Percentiles rank a stretch among this genome's conserved stretches.
Evolutionary conservation across 2,329 filamentous ascomycete species (phyloP).

Genomic region (Xylogone sp.): DNA sequence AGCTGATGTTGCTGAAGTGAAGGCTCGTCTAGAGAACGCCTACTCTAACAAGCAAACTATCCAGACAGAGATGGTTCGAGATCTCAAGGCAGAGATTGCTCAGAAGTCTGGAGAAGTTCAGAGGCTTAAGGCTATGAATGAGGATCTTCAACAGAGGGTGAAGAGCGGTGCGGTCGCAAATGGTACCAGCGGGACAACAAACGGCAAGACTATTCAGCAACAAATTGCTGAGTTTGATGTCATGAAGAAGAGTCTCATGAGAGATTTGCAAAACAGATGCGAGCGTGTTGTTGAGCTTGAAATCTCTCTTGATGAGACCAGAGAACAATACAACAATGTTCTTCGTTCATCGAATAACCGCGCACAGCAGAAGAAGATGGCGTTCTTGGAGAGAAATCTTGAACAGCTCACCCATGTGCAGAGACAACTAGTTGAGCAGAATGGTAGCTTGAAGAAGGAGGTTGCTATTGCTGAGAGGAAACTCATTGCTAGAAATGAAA

Average conservation of each 20-base stretch:
- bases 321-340: conserved; percentile 99
- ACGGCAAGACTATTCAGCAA: conserved; percentile 91
- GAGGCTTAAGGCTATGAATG: conserved; percentile 75
- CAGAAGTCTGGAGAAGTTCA: conserved; percentile 79
- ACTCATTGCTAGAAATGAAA: conserved; percentile 92
- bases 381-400: conserved; percentile 95
- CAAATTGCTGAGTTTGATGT: conserved; percentile 98
- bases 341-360: conserved; percentile 95
- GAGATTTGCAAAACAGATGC: conserved; percentile 95
- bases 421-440: conserved; percentile 96
- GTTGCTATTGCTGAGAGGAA: conserved; percentile 98
- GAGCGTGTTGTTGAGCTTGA: conserved; percentile 97
- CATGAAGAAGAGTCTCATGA: conserved; percentile 99
- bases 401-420: conserved; percentile 98
- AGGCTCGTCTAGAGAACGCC: conserved; percentile 71
- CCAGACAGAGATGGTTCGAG: conserved; percentile 69
- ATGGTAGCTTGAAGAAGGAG: conserved; percentile 96
- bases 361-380: conserved; percentile 99
- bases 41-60: conserved; percentile 72
- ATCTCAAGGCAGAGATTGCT: conserved; percentile 70
- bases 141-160: conserved; percentile 71
- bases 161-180: conserved; percentile 63
- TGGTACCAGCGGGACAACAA: conserved; percentile 54
- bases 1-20: conserved; percentile 79
- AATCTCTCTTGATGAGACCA: conserved; percentile 93